These are phyloP conservation scores for Scheffersomyces titani DNA, from an alignment of 1,139 yeast genomes.

Conservation along the genomic window DNA sequence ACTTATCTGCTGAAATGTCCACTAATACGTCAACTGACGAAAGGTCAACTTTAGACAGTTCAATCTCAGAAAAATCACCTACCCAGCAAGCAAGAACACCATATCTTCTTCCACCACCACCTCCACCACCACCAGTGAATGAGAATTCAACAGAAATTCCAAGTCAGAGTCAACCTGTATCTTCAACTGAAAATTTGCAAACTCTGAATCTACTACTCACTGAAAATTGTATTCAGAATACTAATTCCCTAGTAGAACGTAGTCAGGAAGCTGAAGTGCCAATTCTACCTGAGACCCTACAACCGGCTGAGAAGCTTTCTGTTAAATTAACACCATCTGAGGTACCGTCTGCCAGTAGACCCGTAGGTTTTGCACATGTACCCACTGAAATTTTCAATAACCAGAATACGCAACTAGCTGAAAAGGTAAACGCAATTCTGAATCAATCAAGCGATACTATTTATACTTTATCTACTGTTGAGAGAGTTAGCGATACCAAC, in stretches of 20 bases:
- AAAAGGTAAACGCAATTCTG: too few relatives aligned
- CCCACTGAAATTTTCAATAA: neutral
- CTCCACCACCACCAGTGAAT: constrained; percentile 1
- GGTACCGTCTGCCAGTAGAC: neutral
- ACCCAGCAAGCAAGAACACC: neutral
- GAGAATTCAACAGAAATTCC: neutral
- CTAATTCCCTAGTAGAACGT: neutral
- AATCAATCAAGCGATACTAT: too few relatives aligned
- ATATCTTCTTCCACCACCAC: neutral
- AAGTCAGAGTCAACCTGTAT: neutral
- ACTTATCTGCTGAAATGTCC: neutral
- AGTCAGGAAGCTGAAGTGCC: neutral
- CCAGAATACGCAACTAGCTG: neutral
- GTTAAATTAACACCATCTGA: neutral
- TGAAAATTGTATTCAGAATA: neutral
- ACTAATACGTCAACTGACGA: neutral
- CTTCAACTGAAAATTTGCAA: neutral
- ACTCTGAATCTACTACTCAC: neutral
- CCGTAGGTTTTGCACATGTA: neutral
- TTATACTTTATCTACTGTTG: too few relatives aligned
- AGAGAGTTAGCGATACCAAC: too few relatives aligned
- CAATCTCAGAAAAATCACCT: neutral
- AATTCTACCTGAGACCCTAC: neutral
- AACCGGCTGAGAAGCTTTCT: neutral
- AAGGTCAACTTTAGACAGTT: neutral